Evolutionary conservation across 2,329 filamentous ascomycete genomes (phyloP).

Genomic region (Didymellaceae sp.): DNA sequence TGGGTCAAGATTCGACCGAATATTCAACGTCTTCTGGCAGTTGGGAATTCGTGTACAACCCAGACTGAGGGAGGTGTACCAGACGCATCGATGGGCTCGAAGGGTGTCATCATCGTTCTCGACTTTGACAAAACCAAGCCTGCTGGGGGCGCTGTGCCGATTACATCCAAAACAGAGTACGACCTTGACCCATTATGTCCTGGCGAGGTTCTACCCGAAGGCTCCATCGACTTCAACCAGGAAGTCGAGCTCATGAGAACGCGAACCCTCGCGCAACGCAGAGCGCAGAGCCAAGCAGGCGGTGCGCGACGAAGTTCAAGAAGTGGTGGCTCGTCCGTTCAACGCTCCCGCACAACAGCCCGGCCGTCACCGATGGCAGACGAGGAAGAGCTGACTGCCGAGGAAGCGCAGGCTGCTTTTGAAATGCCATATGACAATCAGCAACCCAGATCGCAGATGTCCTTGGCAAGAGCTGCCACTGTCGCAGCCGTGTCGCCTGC

Average conservation of each 20-base stretch:
- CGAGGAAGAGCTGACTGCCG: slow-evolving; percentile 43
- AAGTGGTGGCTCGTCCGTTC: slow-evolving; percentile 30
- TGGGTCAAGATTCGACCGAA: slow-evolving; percentile 43
- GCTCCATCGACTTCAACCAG: slow-evolving; percentile 49
- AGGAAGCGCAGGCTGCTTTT: slow-evolving; percentile 47
- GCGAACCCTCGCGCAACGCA: slow-evolving; percentile 46
- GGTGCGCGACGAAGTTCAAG: slow-evolving; percentile 39
- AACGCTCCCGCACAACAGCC: slow-evolving; percentile 39
- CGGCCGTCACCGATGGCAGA: slow-evolving; percentile 29
- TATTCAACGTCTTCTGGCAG: slow-evolving; percentile 47
- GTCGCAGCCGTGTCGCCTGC: slow-evolving; percentile 70
- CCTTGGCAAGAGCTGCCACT: slow-evolving; percentile 52
- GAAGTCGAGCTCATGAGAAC: slow-evolving; percentile 51
- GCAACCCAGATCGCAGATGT: slow-evolving; percentile 49
- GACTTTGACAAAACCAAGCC: slow-evolving; percentile 47
- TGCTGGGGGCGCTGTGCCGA: slow-evolving; percentile 26
- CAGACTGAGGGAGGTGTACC: slow-evolving; percentile 35
- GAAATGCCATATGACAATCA: slow-evolving; percentile 51
- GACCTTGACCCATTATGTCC: slow-evolving; percentile 48
- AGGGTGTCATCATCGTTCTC: slow-evolving; percentile 47
- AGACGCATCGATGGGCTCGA: slow-evolving; percentile 39
- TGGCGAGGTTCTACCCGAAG: slow-evolving; percentile 48
- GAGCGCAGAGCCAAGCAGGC: slow-evolving; percentile 37
- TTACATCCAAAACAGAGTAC: slow-evolving; percentile 41
- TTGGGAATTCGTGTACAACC: slow-evolving; percentile 43